Percentiles rank a stretch among this genome's conserved stretches.
Evolutionary conservation across 2,329 filamentous ascomycete species (phyloP).

Genomic region (Fusarium sulawesiense): DNA sequence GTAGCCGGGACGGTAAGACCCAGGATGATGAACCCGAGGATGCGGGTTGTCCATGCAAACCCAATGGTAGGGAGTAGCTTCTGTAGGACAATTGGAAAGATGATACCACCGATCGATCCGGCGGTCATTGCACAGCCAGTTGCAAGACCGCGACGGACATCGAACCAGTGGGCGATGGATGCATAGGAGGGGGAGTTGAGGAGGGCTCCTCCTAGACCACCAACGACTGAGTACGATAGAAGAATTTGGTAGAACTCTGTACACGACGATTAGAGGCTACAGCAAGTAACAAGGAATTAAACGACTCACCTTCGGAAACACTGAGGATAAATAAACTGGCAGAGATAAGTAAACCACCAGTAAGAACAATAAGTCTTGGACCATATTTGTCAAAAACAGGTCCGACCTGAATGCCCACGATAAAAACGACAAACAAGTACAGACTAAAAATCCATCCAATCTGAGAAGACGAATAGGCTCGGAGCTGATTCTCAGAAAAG

Average conservation of each 20-base stretch:
- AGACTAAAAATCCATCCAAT: conserved; percentile 91
- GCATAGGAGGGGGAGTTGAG: conserved; percentile 83
- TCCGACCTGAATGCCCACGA: conserved; percentile 83
- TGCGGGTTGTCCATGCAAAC: conserved; percentile 62
- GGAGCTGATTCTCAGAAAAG: conserved; percentile 77
- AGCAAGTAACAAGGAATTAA: background rate
- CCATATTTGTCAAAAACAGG: conserved; percentile 84
- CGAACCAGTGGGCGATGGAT: conserved; percentile 83
- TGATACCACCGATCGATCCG: conserved; percentile 75
- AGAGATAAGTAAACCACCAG: conserved; percentile 71
- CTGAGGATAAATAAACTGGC: conserved; percentile 75
- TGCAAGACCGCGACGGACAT: conserved; percentile 76
- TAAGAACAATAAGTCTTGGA: conserved; percentile 72
- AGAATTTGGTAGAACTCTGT: conserved; percentile 80
- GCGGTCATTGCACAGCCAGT: conserved; percentile 85
- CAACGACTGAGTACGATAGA: conserved; percentile 78
- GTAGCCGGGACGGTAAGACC: conserved; percentile 60
- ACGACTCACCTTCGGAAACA: conserved; percentile 62
- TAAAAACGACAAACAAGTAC: conserved; percentile 84
- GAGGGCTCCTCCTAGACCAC: conserved; percentile 77
- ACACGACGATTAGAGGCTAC: background rate
- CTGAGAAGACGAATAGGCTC: conserved; percentile 71
- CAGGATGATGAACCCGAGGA: conserved; percentile 62
- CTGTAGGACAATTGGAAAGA: conserved; percentile 65
- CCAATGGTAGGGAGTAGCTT: conserved; percentile 60